Evolutionary conservation across 441 rosid genomes (phyloP).

Genomic region (Jatropha multifida): DNA sequence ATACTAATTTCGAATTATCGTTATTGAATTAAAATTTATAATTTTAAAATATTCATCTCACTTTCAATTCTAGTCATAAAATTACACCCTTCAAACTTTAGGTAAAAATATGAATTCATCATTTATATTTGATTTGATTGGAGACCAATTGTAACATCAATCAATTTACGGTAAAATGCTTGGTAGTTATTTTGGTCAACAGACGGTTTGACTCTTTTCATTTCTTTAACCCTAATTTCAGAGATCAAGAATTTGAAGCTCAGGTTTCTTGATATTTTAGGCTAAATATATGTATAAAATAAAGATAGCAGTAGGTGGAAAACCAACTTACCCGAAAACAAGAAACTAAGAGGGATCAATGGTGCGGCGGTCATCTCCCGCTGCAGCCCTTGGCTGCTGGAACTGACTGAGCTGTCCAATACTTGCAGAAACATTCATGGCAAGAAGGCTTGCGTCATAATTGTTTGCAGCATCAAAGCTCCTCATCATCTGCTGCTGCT

Average conservation of each 20-base stretch:
- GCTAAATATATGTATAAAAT: not conserved
- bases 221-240: constrained; percentile 9
- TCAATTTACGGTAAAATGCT: not conserved
- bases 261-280: not conserved
- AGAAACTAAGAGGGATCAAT: constrained; percentile 66
- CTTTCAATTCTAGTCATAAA: not conserved
- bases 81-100: not conserved
- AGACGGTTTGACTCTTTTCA: not conserved
- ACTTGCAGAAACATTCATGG: constrained; percentile 56
- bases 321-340: not conserved
- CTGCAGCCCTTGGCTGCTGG: constrained; percentile 70
- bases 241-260: not conserved
- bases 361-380: constrained; percentile 72
- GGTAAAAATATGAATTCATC: not conserved
- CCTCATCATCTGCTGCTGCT: constrained; percentile 63
- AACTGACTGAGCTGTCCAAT: constrained; percentile 75
- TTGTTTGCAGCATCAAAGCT: constrained; percentile 50
- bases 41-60: not conserved
- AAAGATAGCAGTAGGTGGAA: not conserved
- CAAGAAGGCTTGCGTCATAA: constrained; percentile 60
- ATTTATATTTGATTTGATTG: too few species aligned
- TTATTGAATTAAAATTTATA: not conserved
- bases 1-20: too few species aligned
- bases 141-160: not conserved
- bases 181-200: not conserved